Percentiles rank a stretch among this genome's conserved stretches.
phyloP scores from a whole-genome alignment of 2,329 filamentous ascomycete species.

The Epicoccum nigrum region DNA sequence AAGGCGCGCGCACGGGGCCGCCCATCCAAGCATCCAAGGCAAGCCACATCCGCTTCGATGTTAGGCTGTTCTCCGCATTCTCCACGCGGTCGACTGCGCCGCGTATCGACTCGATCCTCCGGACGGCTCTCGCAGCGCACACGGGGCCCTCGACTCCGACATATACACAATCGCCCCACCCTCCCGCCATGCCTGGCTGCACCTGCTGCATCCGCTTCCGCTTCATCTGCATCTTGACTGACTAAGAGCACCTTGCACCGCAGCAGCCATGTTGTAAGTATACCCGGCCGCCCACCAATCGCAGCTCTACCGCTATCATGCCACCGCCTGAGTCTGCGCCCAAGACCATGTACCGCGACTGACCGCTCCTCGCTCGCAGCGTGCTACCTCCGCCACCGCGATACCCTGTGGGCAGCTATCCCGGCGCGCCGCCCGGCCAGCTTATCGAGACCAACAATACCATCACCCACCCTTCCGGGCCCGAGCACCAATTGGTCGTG shows the following conservation, averaged over 20 bases:
- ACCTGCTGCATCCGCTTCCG: not conserved
- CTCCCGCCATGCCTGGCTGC: conserved; percentile 15
- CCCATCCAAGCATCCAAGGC: conserved; percentile 12
- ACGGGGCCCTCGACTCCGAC: conserved; percentile 7
- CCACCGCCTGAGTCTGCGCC: conserved; percentile 23
- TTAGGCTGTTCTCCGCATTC: conserved; percentile 20
- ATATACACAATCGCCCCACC: conserved; percentile 9
- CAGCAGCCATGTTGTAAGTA: conserved; percentile 47
- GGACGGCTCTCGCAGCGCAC: conserved; percentile 13
- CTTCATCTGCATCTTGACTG: conserved; percentile 23
- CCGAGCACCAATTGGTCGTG: conserved; percentile 87
- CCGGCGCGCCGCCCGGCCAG: conserved; percentile 73
- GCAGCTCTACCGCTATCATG: conserved; percentile 19
- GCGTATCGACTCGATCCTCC: conserved; percentile 6
- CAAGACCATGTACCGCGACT: conserved; percentile 31
- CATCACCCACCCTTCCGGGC: conserved; percentile 76
- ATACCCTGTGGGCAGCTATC: conserved; percentile 78
- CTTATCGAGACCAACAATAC: conserved; percentile 95
- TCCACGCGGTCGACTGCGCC: conserved; percentile 16
- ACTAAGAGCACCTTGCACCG: conserved; percentile 33
- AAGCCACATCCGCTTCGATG: conserved; percentile 19
- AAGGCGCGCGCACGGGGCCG: conserved; percentile 6
- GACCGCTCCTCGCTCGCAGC: conserved; percentile 31
- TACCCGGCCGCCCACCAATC: conserved; percentile 32
- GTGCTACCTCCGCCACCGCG: conserved; percentile 84